Evolutionary conservation across 805 yeast genomes (phyloP).

Genomic region (Saccharomycopsis sp.): DNA sequence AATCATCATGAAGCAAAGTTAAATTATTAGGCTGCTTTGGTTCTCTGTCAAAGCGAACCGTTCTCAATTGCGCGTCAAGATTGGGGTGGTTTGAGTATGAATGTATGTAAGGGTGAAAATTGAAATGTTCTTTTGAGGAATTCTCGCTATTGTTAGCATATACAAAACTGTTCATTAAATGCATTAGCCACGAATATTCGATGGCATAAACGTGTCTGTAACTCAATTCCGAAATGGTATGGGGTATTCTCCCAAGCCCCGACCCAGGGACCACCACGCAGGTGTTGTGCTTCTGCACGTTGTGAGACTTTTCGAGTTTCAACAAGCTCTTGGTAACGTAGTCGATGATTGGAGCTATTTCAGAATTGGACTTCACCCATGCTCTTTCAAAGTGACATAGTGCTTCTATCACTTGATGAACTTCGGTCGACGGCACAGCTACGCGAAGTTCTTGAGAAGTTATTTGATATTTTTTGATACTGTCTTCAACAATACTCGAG

Average conservation of each 20-base stretch:
- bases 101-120: conserved; percentile 49
- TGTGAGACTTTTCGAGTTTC: conserved; percentile 24
- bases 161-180: conserved; percentile 54
- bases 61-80: conserved; percentile 44
- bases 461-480: conserved; percentile 33
- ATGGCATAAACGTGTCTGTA: conserved; percentile 56
- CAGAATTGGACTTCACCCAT: conserved; percentile 49
- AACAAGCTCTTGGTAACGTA: conserved; percentile 44
- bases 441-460: conserved; percentile 38
- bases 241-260: conserved; percentile 76
- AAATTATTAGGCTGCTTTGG: conserved; percentile 41
- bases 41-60: conserved; percentile 28
- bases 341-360: conserved; percentile 45
- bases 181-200: conserved; percentile 75
- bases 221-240: conserved; percentile 42
- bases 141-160: conserved; percentile 29
- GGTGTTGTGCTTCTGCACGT: conserved; percentile 31
- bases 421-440: conserved; percentile 19
- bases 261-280: conserved; percentile 77
- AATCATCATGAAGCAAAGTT: conserved; percentile 51
- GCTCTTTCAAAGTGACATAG: conserved; percentile 75
- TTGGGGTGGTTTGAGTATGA: conserved; percentile 59
- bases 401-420: conserved; percentile 54
- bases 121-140: background rate
- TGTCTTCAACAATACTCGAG: conserved; percentile 35